Evolutionary conservation across 768 basidiomycete species (phyloP), one percentile per base, ranked within the genome.

Genomic region (Termitomyces sp.): DNA sequence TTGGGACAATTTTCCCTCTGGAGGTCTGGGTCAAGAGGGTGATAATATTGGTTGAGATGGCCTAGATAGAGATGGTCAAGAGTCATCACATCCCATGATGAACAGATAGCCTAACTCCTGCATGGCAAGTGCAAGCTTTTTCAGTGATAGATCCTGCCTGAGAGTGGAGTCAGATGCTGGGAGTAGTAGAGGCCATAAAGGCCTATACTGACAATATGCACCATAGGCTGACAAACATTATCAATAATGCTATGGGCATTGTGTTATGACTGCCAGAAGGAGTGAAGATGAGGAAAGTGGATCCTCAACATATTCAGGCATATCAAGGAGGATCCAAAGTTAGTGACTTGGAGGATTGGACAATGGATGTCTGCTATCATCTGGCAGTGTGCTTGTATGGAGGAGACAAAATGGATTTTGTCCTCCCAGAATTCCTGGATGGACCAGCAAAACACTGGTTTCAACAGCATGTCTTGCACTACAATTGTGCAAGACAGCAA

Each of bases 21-120:
- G 25, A 25, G 25, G 25, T 1, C 25, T 1, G 1, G 25, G 25
- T 1, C 25, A 25, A 25, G 25, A 1, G 1, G 25, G 25, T 25
- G 1, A 25, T 25, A 1, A 25, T 25, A 1, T 1, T 25, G 25
- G 25, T 25, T 25, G 25, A 1, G 25, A 25, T 25, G 25, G 25
- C 25, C 25, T 1, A 1, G 25, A 1, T 25, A 25, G 1, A 25
- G 1, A 25, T 25, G 25, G 1, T 25, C 1, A 1, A 1, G 25
- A 25, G 25, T 1, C 25, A 25, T 25, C 25, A 25, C 1, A 25
- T 1, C 25, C 25, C 25, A 25, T 25, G 20, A 20, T 25, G 1
- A 25, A 1, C 1, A 1, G 25, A 25, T 25, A 1, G 25, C 25
- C 25, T 25, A 25, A 25, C 25, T 1, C 25, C 25, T 25, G 1